These are phyloP conservation scores for Saccharomycopsis hybrid DNA, from an alignment of 1,139 yeast species.

Conservation along the genomic window DNA sequence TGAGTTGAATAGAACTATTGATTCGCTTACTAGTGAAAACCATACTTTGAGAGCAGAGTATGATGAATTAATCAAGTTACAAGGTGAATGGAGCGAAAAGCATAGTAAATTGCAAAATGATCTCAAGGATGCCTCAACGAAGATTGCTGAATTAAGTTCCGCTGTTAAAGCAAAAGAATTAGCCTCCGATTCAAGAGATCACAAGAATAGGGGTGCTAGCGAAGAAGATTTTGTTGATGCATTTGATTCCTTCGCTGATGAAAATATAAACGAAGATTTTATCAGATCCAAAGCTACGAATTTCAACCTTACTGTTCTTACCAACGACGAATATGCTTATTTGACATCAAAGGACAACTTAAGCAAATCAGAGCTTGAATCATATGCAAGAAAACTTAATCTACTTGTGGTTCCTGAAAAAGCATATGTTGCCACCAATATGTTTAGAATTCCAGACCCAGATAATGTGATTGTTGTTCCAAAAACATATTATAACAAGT, in stretches of 20 bases:
- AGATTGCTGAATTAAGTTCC: neutral
- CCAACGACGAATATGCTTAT: constrained; percentile 9
- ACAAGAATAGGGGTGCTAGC: neutral
- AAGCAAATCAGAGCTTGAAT: constrained; percentile 4
- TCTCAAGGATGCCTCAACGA: neutral
- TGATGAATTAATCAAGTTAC: neutral
- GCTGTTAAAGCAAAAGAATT: neutral
- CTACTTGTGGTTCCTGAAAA: constrained; percentile 48
- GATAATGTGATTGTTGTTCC: constrained; percentile 59
- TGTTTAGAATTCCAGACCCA: constrained; percentile 48
- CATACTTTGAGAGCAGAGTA: neutral
- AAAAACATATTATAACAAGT: constrained; percentile 52
- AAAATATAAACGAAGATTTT: neutral
- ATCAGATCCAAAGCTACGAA: constrained; percentile 6
- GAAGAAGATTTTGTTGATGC: constrained; percentile 19
- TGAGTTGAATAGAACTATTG: neutral
- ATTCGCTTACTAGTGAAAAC: neutral
- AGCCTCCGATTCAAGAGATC: neutral
- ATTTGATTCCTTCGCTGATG: constrained; percentile 13
- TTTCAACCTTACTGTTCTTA: constrained; percentile 11
- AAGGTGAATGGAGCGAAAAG: neutral
- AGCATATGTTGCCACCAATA: constrained; percentile 55
- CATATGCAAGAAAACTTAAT: constrained; percentile 39
- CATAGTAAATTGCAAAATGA: neutral
- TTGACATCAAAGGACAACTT: neutral